These are phyloP conservation scores for Cordyceps militaris DNA, from an alignment of 2,329 filamentous ascomycete species.

Conservation along the genomic window DNA sequence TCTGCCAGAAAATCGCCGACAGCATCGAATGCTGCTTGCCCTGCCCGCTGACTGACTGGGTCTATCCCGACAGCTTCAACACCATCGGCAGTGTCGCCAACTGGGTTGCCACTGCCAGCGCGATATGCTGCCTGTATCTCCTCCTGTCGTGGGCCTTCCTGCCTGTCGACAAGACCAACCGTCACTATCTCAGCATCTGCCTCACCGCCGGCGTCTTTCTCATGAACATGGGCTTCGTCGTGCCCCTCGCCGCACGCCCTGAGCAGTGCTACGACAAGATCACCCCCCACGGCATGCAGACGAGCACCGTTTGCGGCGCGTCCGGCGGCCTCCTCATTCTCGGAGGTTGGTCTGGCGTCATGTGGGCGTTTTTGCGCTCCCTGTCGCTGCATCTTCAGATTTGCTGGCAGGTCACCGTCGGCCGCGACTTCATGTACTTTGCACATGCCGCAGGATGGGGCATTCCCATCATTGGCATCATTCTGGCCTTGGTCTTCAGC, in stretches of 20 bases:
- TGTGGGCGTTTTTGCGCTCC: constrained; percentile 89
- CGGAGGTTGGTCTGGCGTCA: constrained; percentile 74
- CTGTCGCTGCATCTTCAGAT: constrained; percentile 94
- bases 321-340: constrained; percentile 81
- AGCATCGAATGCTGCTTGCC: constrained; percentile 73
- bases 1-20: constrained; percentile 42
- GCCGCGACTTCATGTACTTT: constrained; percentile 80
- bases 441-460: constrained; percentile 79
- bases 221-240: constrained; percentile 86
- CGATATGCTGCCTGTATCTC: constrained; percentile 67
- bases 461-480: constrained; percentile 68
- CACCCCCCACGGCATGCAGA: constrained; percentile 88
- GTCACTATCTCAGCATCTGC: constrained; percentile 90
- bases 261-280: constrained; percentile 83
- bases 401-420: constrained; percentile 91
- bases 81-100: constrained; percentile 61
- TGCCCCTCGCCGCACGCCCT: constrained; percentile 73
- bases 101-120: constrained; percentile 72
- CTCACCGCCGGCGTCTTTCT: constrained; percentile 67
- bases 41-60: constrained; percentile 79
- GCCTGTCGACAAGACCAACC: constrained; percentile 80
- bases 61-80: constrained; percentile 53
- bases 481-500: constrained; percentile 71
- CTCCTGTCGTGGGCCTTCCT: constrained; percentile 72
- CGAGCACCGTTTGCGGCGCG: constrained; percentile 72